Evolutionary conservation across 2,329 filamentous ascomycete genomes (phyloP), one percentile per base, ranked within the genome.

Genomic region (Claviceps sp.): DNA sequence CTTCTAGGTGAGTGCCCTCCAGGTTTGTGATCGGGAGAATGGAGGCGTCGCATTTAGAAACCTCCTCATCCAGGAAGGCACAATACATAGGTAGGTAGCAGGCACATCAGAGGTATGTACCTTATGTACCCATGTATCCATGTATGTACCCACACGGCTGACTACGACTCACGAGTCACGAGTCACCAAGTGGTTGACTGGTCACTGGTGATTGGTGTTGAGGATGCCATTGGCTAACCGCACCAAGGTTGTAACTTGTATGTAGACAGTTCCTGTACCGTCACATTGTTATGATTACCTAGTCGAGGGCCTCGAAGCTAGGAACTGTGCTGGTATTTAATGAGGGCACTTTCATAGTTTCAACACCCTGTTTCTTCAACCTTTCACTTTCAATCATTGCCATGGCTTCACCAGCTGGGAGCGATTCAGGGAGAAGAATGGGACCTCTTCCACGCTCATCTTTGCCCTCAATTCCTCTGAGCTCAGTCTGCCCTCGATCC

Each of bases 371-470:
- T 30, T 34, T 16, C 48, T 42, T 47, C 40, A 43, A 39, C 37
- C n/a, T 41, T 11, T 19, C n/a, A 14, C 48, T 34, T 50, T 37
- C 48, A 44, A 49, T 24, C 42, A 34, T 34, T 34, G 45, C n/a
- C 48, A 50, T 53, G 51, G 37, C 47, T 47, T 42, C 42, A 17
- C 14, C n/a, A 30, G 45, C 34, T 19, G 43, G 5, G 51, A 38
- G 14, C 11, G 14, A 24, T 16, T 47, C 48, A 16, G 47, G 26
- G n/a, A 38, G 45, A 8, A 53, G 11, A 19, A 53, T 50, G 48
- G 43, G 26, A 19, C 8, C 4, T 38, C 10, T 14, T 14, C 16
- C 16, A 16, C 26, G 10, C 19, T 26, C 38, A 30, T 16, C 41
- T 43, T 50, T 39, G 5, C 34, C 4, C n/a, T 50, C 47, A 13